Percentiles rank a stretch among this genome's conserved stretches.
Evolutionary conservation across 2,329 filamentous ascomycete genomes (phyloP).

Genomic region (Penicillium decumbens): DNA sequence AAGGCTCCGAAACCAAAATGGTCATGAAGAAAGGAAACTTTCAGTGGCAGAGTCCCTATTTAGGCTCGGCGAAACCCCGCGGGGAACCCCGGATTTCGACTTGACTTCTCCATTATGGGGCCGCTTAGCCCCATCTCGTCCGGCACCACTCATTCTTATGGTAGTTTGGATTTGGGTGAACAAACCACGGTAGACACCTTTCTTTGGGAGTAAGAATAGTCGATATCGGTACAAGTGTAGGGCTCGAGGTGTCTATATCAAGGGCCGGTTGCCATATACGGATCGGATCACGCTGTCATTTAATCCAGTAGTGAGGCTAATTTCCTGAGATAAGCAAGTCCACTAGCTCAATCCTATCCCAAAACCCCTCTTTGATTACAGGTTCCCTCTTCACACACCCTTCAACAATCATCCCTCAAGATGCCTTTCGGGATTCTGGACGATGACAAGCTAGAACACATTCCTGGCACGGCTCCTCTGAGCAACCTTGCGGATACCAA

Average conservation of each 20-base stretch:
- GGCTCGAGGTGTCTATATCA: background rate
- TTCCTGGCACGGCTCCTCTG: constrained; percentile 31
- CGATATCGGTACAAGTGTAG: background rate
- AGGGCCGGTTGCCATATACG: background rate
- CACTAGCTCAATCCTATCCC: background rate
- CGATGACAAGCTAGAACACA: constrained; percentile 28
- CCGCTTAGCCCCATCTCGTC: constrained; percentile 6
- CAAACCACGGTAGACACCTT: background rate
- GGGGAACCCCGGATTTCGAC: constrained; percentile 5
- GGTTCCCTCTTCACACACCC: background rate
- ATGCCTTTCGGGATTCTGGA: constrained; percentile 32
- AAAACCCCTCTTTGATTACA: background rate
- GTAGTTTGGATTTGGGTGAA: background rate
- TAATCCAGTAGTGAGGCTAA: background rate
- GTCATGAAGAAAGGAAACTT: background rate
- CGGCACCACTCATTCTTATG: background rate
- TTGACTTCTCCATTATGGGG: constrained; percentile 8
- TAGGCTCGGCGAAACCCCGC: constrained; percentile 2
- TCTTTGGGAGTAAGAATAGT: background rate
- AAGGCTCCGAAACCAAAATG: background rate
- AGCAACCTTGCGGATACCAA: constrained; percentile 16
- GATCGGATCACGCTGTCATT: background rate
- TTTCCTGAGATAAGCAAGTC: background rate
- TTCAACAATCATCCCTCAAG: background rate
- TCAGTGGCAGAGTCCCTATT: background rate